Evolutionary conservation across 2,329 filamentous ascomycete species (phyloP).

Genomic region (Penicillium sp.): DNA sequence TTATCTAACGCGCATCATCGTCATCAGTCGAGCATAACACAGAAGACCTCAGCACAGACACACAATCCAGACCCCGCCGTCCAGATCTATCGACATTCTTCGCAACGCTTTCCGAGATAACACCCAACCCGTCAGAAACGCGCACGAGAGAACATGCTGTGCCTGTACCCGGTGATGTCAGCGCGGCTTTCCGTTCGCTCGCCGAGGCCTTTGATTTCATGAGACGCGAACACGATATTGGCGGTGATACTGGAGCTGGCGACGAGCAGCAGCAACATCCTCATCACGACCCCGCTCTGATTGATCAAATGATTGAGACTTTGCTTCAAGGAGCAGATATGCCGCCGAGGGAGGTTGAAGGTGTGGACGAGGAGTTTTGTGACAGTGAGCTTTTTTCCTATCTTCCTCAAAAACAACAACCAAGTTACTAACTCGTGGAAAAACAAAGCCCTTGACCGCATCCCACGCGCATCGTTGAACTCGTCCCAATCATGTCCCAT

Average conservation of each 20-base stretch:
- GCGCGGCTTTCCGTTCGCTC: constrained; percentile 56
- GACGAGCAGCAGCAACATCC: constrained; percentile 18
- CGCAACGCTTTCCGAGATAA: constrained; percentile 56
- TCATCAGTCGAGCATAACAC: constrained; percentile 41
- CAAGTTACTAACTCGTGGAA: neutral
- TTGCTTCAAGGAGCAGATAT: constrained; percentile 55
- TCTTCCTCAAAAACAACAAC: neutral
- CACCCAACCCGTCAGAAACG: constrained; percentile 44
- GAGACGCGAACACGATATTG: constrained; percentile 40
- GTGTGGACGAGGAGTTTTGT: constrained; percentile 59
- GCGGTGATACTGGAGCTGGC: constrained; percentile 35
- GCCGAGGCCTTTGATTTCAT: constrained; percentile 60
- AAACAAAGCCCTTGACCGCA: constrained; percentile 51
- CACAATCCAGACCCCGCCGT: constrained; percentile 44
- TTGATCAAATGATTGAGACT: constrained; percentile 54
- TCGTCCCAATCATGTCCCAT: constrained; percentile 55
- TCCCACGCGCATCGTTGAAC: constrained; percentile 55
- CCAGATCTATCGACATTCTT: constrained; percentile 65
- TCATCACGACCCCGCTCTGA: constrained; percentile 27
- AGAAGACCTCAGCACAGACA: constrained; percentile 24
- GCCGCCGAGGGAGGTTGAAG: constrained; percentile 58
- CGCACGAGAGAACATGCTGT: constrained; percentile 56
- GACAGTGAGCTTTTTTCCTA: constrained; percentile 36
- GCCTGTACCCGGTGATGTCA: constrained; percentile 58
- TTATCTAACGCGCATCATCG: constrained; percentile 3